Evolutionary conservation across 768 basidiomycete species (phyloP).

Genomic region (Lepiota subincarnata): DNA sequence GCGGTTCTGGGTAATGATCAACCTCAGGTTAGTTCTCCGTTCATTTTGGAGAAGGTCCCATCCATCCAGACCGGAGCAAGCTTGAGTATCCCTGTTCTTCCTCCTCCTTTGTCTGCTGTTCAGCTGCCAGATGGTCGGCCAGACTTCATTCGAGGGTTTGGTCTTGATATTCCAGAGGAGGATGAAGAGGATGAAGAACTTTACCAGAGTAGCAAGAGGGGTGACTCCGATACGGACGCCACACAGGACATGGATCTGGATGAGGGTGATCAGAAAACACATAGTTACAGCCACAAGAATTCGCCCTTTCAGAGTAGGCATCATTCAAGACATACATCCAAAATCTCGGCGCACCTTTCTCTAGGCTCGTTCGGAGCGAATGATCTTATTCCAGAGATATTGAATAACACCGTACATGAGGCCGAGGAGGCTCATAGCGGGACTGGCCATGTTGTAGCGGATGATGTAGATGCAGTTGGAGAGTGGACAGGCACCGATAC

Average conservation of each 20-base stretch:
- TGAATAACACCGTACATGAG: background rate
- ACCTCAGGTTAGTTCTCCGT: conserved; percentile 17
- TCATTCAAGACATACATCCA: conserved; percentile 70
- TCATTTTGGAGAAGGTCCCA: conserved; percentile 10
- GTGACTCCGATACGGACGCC: conserved; percentile 34
- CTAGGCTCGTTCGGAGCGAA: conserved; percentile 55
- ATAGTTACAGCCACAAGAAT: conserved; percentile 35
- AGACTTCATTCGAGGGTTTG: conserved; percentile 78
- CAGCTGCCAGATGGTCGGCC: conserved; percentile 50
- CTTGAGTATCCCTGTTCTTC: background rate
- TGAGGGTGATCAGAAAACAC: conserved; percentile 26
- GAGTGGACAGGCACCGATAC: conserved; percentile 82
- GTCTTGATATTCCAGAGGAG: conserved; percentile 75
- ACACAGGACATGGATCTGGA: conserved; percentile 35
- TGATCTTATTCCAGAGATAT: conserved; percentile 11
- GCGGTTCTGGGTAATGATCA: conserved; percentile 46
- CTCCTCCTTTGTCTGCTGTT: conserved; percentile 36
- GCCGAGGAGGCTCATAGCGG: conserved; percentile 22
- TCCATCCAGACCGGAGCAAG: conserved; percentile 1
- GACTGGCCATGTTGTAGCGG: conserved; percentile 20
- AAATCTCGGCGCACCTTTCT: conserved; percentile 63
- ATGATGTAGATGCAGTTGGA: conserved; percentile 42
- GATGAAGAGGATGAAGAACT: conserved; percentile 53
- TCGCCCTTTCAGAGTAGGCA: conserved; percentile 41
- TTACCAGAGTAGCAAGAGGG: conserved; percentile 32